Base-by-base conservation (phyloP, 306 rosid genomes). In the Biancaea sappan region DNA sequence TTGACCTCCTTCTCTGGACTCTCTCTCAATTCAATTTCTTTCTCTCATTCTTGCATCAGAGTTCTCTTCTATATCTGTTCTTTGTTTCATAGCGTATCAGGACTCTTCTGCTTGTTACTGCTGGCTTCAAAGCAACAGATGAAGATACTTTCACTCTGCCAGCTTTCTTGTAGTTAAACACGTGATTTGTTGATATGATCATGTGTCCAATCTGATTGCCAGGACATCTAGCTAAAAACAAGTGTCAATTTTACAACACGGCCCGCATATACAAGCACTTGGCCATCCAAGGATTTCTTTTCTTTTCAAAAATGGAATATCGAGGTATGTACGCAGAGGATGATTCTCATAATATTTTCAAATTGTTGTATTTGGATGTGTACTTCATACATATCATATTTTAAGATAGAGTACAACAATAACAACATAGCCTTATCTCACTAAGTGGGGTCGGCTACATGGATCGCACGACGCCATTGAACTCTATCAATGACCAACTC, bases 151-250 rank as follows among this genome's bases (percentile, higher is more conserved):
- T 31, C 59, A 21, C 35, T 40, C 71, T 14, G 71, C 60, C 34
- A 41, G 34, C 51, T 81, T 74, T 76, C 43, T 76, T 54, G 64
- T 38, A 70, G 62, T 51, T 80, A 52, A 62, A 21, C 47, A 8
- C 28, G 34, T 31, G 38, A 71, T 52, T 62, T 50, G 38, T 25
- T 75, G 77, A 64, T 62, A 69, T 54, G 26, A 41, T 46, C 57
- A 53, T 35, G 44, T 47, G 53, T 26, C 21, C 8, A 52, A 22
- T 63, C 41, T 52, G 51, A 6, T 40, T 65, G 65, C 34, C 24
- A 51, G 65, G 31, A 12, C 24, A 21, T 32, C 24, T 29, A 50
- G 54, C 63, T 61, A 31, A 54, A 38, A n/a, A 35, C 29, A 5
- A 73, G 53, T 19, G 37, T 25, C 24, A 8, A 24, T 31, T 51